Evolutionary conservation across 352 stramenopile species (phyloP).

Genomic region (Phytopythium montanum): DNA sequence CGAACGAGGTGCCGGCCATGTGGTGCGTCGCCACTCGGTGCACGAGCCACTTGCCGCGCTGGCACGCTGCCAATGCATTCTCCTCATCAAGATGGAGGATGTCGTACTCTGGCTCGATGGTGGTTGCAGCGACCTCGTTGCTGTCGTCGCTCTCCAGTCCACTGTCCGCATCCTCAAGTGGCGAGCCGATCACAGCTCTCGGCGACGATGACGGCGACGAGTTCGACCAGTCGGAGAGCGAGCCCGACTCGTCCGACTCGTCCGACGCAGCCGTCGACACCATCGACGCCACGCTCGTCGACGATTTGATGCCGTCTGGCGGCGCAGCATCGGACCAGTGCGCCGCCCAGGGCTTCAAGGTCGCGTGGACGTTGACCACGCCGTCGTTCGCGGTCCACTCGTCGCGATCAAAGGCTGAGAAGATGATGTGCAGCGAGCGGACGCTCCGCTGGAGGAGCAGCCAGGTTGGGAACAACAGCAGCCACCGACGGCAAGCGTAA

Average conservation of each 20-base stretch:
- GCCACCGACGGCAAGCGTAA: slow-evolving; percentile 13
- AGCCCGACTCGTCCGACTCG: slow-evolving; percentile 6
- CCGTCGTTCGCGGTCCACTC: slow-evolving; percentile 69
- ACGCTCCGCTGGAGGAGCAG: slow-evolving; percentile 43
- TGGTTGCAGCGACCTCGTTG: background rate
- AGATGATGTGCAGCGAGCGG: slow-evolving; percentile 47
- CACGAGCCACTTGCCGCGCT: slow-evolving; percentile 47
- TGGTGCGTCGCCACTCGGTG: slow-evolving; percentile 70
- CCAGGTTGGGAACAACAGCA: slow-evolving; percentile 37
- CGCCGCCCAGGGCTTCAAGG: slow-evolving; percentile 40
- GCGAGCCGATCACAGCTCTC: background rate
- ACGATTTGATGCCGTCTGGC: slow-evolving; percentile 18
- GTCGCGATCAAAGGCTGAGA: slow-evolving; percentile 33
- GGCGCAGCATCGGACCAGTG: slow-evolving; percentile 20
- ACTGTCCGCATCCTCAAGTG: background rate
- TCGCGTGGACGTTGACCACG: slow-evolving; percentile 64
- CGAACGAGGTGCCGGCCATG: slow-evolving; percentile 59
- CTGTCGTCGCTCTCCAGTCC: background rate
- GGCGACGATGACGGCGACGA: slow-evolving; percentile 3
- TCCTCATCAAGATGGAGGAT: slow-evolving; percentile 15
- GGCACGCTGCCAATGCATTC: slow-evolving; percentile 12
- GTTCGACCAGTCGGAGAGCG: slow-evolving; percentile 8
- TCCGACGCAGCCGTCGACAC: slow-evolving; percentile 48
- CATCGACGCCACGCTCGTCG: slow-evolving; percentile 30
- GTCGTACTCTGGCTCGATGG: background rate